These are phyloP conservation scores for Xylaria sp. DNA, from an alignment of 2,329 filamentous ascomycete species.

Conservation along the genomic window DNA sequence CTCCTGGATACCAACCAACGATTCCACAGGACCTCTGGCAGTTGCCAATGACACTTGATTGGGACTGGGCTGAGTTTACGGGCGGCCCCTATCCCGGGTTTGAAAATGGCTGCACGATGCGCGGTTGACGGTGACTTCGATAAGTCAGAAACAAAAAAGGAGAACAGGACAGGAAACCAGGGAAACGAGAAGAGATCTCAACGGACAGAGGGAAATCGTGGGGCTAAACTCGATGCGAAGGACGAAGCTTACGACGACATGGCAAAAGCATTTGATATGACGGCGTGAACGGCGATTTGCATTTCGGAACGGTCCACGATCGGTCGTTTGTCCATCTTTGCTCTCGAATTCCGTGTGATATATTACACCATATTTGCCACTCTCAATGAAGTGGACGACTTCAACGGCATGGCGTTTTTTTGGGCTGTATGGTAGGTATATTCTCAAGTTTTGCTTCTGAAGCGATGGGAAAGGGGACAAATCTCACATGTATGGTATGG, in stretches of 20 bases:
- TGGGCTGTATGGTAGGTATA: neutral
- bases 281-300: constrained; percentile 3
- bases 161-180: neutral
- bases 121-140: constrained; percentile 2
- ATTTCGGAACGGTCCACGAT: neutral
- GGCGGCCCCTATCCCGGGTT: constrained; percentile 60
- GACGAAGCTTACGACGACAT: constrained; percentile 6
- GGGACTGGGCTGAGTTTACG: constrained; percentile 69
- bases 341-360: neutral
- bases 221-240: neutral
- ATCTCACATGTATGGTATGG: neutral
- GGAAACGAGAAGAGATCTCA: neutral
- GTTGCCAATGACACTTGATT: constrained; percentile 93
- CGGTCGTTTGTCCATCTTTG: neutral
- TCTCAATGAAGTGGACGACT: neutral
- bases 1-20: constrained; percentile 60
- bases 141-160: neutral
- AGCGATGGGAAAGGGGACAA: neutral
- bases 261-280: constrained; percentile 6
- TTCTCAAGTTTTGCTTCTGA: neutral
- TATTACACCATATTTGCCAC: neutral
- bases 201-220: neutral
- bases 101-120: constrained; percentile 50
- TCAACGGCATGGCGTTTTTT: constrained; percentile 7
- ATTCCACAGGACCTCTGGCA: constrained; percentile 92